Base-by-base conservation (phyloP, 202 grass and related monocot genomes). In the Panicum hallii region DNA sequence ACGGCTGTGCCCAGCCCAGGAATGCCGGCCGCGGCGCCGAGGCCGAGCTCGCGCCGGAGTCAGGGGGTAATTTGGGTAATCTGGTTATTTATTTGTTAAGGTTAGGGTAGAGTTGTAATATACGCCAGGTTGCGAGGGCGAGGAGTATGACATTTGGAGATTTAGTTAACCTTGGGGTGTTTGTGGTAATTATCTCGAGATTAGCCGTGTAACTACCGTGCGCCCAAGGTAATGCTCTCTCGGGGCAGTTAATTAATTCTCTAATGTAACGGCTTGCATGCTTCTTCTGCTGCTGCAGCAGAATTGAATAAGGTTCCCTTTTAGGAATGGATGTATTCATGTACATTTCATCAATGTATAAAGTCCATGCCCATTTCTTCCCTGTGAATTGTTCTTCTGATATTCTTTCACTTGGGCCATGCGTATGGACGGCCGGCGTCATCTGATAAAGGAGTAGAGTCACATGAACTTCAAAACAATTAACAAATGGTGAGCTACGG, bases 101-200 rank as follows among this genome's bases (percentile, higher is more conserved):
- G 19, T 16, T 90, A 87, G 80, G 52, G 84, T 90, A 90, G 89
- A 74, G 61, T 49, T 84, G 84, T 90, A 84, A 76, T 81, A 90
- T 87, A 83, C 19, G 89, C 74, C 3, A 52, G 56, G 15, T 46
- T 38, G 23, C 79, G 66, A 71, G 72, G 63, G 64, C 72, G 55
- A 80, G 62, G 61, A 45, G 88, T 63, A 34, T 70, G n/a, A 14
- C 8, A 49, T 58, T 28, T 32, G 75, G 75, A 71, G 75, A 87
- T 26, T 40, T 83, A 23, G 81, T 87, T 87, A 80, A 75, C 80
- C 80, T 87, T 75, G 84, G 40, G 72, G 62, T 63, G 62, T 83
- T 62, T 53, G 69, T 65, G 75, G 84, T 84, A 83, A 87, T 69
- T 87, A 64, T 63, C 30, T 48, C 46, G 75, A 70, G 75, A 65